Evolutionary conservation across 2,329 filamentous ascomycete genomes (phyloP), one percentile per base, ranked within the genome.

Genomic region (Pseudogymnoascus sp.): DNA sequence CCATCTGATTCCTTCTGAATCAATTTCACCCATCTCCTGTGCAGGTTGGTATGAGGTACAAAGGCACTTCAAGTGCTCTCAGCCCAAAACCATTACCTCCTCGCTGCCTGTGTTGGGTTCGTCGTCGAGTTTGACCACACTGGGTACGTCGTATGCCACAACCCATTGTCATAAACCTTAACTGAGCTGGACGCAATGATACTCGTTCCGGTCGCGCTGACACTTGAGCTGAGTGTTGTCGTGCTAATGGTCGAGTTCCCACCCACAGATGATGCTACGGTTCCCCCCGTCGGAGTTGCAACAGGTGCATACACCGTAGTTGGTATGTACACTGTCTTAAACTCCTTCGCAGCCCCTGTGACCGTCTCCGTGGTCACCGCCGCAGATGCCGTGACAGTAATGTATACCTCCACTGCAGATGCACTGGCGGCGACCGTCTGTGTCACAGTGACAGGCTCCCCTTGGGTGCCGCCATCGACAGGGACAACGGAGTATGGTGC

Each of bases 401-500:
- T 58, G 12, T 66, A 47, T 11, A 67, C 41, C 8, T 66, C 70
- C 39, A 68, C 59, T 11, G 68, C 67, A 16, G 62, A 64, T 54
- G 66, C 66, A n/a, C 67, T 62, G 7, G 62, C 66, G n/a, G 62
- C 59, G 3, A 71, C 62, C 4, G 65, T 69, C 58, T 66, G 57
- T 7, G 68, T 70, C 20, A 60, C 58, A 14, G 22, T 63, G 57
- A 59, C 57, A 47, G 59, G 57, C 35, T 63, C 39, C 28, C 63
- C 60, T 7, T 47, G 30, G 28, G 67, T 61, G 18, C 69, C 69
- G 25, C 71, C 71, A 66, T 72, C 70, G n/a, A 73, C 71, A 35
- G 69, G 61, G 12, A 73, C 70, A 57, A 73, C 70, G 8, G 71
- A 71, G 60, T 73, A 73, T 16, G 65, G 65, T 64, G 68, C 69